Percentiles rank a stretch among this genome's conserved stretches.
Evolutionary conservation across 225 moss, liverwort and hornwort genomes (phyloP).

Genomic region (Bryum argenteum): DNA sequence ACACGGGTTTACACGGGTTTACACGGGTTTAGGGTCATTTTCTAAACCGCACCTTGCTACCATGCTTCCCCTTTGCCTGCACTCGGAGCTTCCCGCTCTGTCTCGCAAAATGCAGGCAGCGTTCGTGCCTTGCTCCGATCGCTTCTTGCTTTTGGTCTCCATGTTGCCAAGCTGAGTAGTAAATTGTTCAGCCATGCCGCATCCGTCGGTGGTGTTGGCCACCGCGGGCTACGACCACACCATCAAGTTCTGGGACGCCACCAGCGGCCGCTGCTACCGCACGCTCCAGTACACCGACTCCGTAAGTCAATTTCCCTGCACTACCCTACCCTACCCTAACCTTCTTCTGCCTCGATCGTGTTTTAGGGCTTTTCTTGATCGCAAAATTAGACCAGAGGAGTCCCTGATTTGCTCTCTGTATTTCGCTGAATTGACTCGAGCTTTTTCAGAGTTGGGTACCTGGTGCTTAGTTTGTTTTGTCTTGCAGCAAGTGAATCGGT

Average conservation of each 20-base stretch:
- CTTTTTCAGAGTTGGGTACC: background rate
- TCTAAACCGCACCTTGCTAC: no score
- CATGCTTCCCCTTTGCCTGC: no score
- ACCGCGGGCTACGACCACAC: slow-evolving; percentile 99
- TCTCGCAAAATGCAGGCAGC: no score
- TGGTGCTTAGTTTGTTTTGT: slow-evolving; percentile 14
- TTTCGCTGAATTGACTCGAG: background rate
- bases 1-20: no score
- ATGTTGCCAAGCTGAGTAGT: background rate
- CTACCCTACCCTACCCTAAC: no score
- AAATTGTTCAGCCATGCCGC: slow-evolving; percentile 61
- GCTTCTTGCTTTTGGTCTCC: no score
- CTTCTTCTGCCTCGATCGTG: background rate
- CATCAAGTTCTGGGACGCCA: slow-evolving; percentile 98
- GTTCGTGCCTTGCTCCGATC: no score
- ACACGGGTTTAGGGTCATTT: no score
- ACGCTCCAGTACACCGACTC: slow-evolving; percentile 97
- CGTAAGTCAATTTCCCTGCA: slow-evolving; percentile 25
- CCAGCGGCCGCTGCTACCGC: slow-evolving; percentile 89
- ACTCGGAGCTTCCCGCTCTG: no score
- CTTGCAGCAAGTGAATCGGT: slow-evolving; percentile 81
- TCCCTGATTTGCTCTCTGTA: background rate
- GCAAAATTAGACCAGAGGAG: no score
- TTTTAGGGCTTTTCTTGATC: background rate
- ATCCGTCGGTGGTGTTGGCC: slow-evolving; percentile 94